These are phyloP conservation scores for Cryomyces antarcticus DNA, from an alignment of 495 filamentous ascomycete genomes.

Conservation along the genomic window DNA sequence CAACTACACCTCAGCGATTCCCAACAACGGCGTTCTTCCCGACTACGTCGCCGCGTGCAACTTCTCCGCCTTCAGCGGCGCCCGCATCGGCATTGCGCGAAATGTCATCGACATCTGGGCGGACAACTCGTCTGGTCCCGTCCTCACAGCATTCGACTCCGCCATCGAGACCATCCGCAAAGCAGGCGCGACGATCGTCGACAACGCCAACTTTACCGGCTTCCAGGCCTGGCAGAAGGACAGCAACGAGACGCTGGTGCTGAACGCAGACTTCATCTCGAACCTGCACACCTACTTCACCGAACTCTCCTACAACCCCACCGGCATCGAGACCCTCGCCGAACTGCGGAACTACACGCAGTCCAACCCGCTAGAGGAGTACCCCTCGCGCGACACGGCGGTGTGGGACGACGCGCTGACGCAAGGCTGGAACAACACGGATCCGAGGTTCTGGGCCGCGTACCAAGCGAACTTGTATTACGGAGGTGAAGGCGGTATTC, in stretches of 20 bases:
- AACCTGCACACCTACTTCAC: slow-evolving; percentile 16
- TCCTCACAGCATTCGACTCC: slow-evolving; percentile 24
- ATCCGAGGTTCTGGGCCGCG: slow-evolving; percentile 15
- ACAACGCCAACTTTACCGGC: slow-evolving; percentile 31
- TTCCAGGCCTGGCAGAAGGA: slow-evolving; percentile 15
- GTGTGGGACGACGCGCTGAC: slow-evolving; percentile 26
- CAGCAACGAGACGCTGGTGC: slow-evolving; percentile 10
- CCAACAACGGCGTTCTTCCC: slow-evolving; percentile 21
- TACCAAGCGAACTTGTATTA: slow-evolving; percentile 23
- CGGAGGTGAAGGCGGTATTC: slow-evolving; percentile 27
- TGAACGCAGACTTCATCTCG: slow-evolving; percentile 18
- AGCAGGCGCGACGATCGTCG: slow-evolving; percentile 31
- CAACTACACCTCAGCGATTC: slow-evolving; percentile 34
- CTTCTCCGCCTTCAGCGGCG: slow-evolving; percentile 24
- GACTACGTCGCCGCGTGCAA: slow-evolving; percentile 33
- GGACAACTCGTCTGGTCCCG: slow-evolving; percentile 9
- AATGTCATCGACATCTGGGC: slow-evolving; percentile 23
- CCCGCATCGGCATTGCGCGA: slow-evolving; percentile 30
- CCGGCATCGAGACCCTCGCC: slow-evolving; percentile 16
- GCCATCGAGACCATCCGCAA: slow-evolving; percentile 22
- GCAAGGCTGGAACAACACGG: slow-evolving; percentile 16
- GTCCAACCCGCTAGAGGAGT: slow-evolving; percentile 24
- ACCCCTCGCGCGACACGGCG: slow-evolving; percentile 26
- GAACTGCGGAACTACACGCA: slow-evolving; percentile 27
- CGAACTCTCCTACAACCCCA: slow-evolving; percentile 22